Evolutionary conservation across 495 filamentous ascomycete genomes (phyloP).

Genomic region (Neurospora sp.): DNA sequence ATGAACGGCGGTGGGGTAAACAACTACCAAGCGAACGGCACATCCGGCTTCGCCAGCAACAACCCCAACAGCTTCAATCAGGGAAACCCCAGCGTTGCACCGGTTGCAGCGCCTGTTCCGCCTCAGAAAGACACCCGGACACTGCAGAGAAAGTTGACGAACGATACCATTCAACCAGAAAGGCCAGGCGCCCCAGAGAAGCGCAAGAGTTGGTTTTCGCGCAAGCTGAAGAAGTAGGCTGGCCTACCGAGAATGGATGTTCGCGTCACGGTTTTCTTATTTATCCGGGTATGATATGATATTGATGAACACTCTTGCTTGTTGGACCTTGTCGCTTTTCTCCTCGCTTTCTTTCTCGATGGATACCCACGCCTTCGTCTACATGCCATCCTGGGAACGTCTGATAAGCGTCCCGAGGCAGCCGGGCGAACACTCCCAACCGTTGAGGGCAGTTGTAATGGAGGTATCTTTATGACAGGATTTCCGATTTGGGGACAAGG

Average conservation of each 20-base stretch:
- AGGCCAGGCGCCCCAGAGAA: constrained; percentile 48
- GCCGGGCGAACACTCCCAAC: not conserved
- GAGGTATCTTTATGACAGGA: not conserved
- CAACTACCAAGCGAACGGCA: constrained; percentile 5
- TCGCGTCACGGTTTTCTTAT: not conserved
- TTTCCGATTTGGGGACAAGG: not conserved
- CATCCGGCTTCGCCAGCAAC: constrained; percentile 2
- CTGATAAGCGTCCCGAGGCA: not conserved
- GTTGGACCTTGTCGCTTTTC: not conserved
- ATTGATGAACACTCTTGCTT: not conserved
- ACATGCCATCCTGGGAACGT: not conserved
- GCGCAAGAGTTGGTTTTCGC: constrained; percentile 81
- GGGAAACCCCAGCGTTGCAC: not conserved
- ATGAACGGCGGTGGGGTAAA: constrained; percentile 1
- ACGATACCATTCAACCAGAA: constrained; percentile 19
- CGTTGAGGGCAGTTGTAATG: not conserved
- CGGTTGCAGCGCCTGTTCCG: constrained; percentile 26
- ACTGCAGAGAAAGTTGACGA: constrained; percentile 25
- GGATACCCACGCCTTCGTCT: not conserved
- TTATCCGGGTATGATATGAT: not conserved
- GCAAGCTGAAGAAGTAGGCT: constrained; percentile 15
- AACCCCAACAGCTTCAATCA: not conserved
- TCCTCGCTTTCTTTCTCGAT: not conserved
- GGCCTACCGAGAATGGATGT: not conserved
- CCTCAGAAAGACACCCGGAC: constrained; percentile 23